phyloP scores from a whole-genome alignment of 352 stramenopile genomes.

The Nothophytophthora sp. region DNA sequence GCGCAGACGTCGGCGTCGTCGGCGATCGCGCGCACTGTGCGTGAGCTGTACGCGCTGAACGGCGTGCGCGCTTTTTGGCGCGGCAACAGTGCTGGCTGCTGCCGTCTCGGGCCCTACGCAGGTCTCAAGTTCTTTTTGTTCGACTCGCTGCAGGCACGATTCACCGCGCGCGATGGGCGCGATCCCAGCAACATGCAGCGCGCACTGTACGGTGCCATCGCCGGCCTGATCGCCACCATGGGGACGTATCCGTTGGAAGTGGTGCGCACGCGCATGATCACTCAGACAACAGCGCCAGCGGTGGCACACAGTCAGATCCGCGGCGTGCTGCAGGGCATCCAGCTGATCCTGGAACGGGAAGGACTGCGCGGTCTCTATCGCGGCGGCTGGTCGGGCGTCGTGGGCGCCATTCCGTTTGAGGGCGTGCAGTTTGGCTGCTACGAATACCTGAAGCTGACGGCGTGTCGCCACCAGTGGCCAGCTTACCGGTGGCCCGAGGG shows the following conservation, averaged over 20 bases:
- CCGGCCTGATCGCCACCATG: conserved; percentile 73
- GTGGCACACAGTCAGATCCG: conserved; percentile 45
- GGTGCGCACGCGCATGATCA: conserved; percentile 81
- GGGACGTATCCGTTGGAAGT: conserved; percentile 83
- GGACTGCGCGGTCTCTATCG: conserved; percentile 74
- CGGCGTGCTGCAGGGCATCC: conserved; percentile 59
- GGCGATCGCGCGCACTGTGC: conserved; percentile 43
- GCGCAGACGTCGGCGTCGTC: conserved; percentile 35
- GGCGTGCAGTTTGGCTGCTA: conserved; percentile 87
- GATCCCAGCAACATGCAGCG: conserved; percentile 54
- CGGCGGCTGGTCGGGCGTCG: conserved; percentile 60
- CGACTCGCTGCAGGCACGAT: conserved; percentile 60
- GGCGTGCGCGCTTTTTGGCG: conserved; percentile 79
- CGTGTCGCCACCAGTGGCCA: conserved; percentile 48
- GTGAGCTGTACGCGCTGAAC: conserved; percentile 64
- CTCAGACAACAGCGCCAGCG: conserved; percentile 39
- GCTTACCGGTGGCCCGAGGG: conserved; percentile 61
- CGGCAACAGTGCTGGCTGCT: conserved; percentile 77
- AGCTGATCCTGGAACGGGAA: conserved; percentile 61
- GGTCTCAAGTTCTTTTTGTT: conserved; percentile 85
- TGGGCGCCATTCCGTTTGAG: conserved; percentile 79
- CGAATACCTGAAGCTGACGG: conserved; percentile 73
- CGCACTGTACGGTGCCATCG: conserved; percentile 54
- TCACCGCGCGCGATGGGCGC: conserved; percentile 19
- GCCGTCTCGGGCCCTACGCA: conserved; percentile 72